Base-by-base conservation (phyloP, 345 rosid genomes). In the Schrenkiella parvula region DNA sequence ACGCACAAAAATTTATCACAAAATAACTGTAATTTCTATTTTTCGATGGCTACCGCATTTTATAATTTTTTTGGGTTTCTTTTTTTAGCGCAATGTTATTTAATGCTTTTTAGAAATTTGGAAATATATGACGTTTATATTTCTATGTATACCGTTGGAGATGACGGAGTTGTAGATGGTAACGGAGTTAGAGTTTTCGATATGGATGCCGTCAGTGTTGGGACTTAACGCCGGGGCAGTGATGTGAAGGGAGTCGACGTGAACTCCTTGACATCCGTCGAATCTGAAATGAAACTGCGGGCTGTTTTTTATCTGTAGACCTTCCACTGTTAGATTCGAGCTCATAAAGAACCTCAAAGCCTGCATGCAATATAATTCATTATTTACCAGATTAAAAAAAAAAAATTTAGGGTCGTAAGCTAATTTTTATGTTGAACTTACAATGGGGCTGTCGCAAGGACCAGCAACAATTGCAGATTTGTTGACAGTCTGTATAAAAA, bases 391-490 rank as follows among this genome's bases (percentile, higher is more conserved):
- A 8, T 5, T 12, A 48, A 21, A 50, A 8, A 6, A 10, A 28
- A 17, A 21, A 29, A 26, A 19, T n/a, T 26, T n/a, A n/a, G 1
- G 0, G 31, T 18, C 10, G 13, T 50, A 46, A 4, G 13, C 4
- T 21, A 15, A 2, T 14, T 19, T 31, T 53, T 12, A 22, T 44
- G 59, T 17, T 3, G 31, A 52, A 80, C 95, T 84, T 83, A 88
- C 99, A 51, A 79, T 82, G 15, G 99, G 99, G 65, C 99, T 95
- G 35, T 95, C 96, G 71, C 99, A 95, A 4, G 90, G 96, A 66
- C 96, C 96, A 18, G 87, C 75, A 69, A 46, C 66, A 64, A 69
- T 38, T 55, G 87, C 86, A 22, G 89, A 83, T 75, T 90, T 85
- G 58, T 91, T 91, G 11, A 78, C 74, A n/a, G 81, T 82, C 98